Conservation (phyloP, 805 yeast species). For the Candida sonorensis region DNA sequence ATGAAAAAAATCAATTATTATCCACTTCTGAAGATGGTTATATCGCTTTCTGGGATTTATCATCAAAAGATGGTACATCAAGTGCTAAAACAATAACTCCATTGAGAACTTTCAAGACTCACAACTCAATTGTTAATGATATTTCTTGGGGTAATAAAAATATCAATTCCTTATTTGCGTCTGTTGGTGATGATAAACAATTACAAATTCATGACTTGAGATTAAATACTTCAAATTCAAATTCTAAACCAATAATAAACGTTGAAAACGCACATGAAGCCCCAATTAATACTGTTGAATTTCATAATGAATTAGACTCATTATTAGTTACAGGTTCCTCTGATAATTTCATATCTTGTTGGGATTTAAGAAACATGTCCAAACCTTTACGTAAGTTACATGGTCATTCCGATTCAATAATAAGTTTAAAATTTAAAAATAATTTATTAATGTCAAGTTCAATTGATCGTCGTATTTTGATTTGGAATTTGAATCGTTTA, state of each 20-base stretch:
- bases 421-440: slow-evolving; percentile 45
- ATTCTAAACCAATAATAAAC: slow-evolving; percentile 35
- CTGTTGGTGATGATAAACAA: slow-evolving; percentile 63
- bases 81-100: slow-evolving; percentile 30
- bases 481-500: slow-evolving; percentile 67
- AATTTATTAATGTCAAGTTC: slow-evolving; percentile 51
- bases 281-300: slow-evolving; percentile 62
- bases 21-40: slow-evolving; percentile 63
- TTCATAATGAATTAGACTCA: slow-evolving; percentile 48
- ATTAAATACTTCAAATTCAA: slow-evolving; percentile 19
- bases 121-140: slow-evolving; percentile 58
- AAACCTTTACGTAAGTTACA: slow-evolving; percentile 56
- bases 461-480: slow-evolving; percentile 58
- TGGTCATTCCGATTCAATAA: slow-evolving; percentile 57
- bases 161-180: slow-evolving; percentile 46
- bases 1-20: slow-evolving; percentile 36
- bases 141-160: slow-evolving; percentile 50
- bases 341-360: slow-evolving; percentile 64
- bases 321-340: slow-evolving; percentile 73
- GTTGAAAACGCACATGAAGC: slow-evolving; percentile 46
- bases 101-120: slow-evolving; percentile 39
- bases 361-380: slow-evolving; percentile 64
- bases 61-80: slow-evolving; percentile 13
- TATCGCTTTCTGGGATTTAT: slow-evolving; percentile 66
- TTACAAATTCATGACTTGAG: slow-evolving; percentile 59